These are phyloP conservation scores for Exophiala sideris DNA, from an alignment of 2,329 filamentous ascomycete species.

Conservation along the genomic window DNA sequence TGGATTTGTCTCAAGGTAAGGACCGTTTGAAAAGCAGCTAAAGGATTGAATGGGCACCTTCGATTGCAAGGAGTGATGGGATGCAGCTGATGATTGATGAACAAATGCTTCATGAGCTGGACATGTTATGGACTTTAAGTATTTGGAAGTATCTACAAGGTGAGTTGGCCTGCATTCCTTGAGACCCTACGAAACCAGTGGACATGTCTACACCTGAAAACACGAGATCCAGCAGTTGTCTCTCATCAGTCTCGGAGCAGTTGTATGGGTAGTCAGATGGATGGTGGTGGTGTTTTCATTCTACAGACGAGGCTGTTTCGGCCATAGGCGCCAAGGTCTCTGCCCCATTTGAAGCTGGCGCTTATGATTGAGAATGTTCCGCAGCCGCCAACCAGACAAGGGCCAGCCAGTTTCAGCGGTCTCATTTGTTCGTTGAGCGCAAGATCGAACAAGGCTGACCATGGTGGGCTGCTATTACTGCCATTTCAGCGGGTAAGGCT, in stretches of 20 bases:
- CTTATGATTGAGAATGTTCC: slow-evolving; percentile 3
- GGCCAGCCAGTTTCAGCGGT: slow-evolving; percentile 6
- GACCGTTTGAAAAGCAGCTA: neutral
- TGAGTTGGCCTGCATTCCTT: neutral
- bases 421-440: slow-evolving; percentile 11
- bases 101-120: neutral
- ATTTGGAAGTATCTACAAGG: neutral
- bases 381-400: slow-evolving; percentile 17
- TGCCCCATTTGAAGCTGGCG: slow-evolving; percentile 17
- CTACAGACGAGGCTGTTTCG: slow-evolving; percentile 13
- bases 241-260: slow-evolving; percentile 13
- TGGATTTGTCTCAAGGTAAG: neutral
- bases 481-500: neutral
- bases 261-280: neutral
- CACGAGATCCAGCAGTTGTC: neutral
- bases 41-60: neutral
- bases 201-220: neutral
- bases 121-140: neutral
- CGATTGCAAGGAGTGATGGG: neutral
- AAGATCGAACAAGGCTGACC: slow-evolving; percentile 16
- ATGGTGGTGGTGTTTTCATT: slow-evolving; percentile 13
- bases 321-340: slow-evolving; percentile 8
- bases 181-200: neutral
- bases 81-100: neutral
- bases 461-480: neutral